phyloP scores from a whole-genome alignment of 805 yeast species.

The Nakazawaea peltata region DNA sequence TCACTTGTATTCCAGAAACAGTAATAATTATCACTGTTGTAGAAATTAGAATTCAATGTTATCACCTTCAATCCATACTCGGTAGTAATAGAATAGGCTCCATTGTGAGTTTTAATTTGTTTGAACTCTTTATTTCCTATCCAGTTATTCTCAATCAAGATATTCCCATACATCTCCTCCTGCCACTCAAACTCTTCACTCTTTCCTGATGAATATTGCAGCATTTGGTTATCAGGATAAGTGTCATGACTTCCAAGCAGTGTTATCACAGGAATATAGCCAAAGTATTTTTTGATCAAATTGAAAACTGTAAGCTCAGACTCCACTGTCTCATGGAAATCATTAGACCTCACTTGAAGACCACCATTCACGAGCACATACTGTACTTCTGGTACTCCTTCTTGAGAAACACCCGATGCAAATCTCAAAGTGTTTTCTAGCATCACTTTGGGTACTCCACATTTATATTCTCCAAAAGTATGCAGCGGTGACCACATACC shows the following conservation, averaged over 20 bases:
- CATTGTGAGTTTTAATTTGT: constrained; percentile 22
- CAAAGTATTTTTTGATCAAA: constrained; percentile 26
- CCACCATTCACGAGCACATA: constrained; percentile 34
- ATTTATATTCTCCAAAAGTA: constrained; percentile 29
- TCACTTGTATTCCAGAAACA: constrained; percentile 21
- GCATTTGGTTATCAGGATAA: constrained; percentile 35
- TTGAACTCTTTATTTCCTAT: constrained; percentile 1
- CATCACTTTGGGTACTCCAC: constrained; percentile 33
- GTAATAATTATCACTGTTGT: constrained; percentile 21
- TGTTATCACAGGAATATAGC: constrained; percentile 27
- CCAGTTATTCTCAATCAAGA: constrained; percentile 6
- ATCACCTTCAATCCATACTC: constrained; percentile 30
- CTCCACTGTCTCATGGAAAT: constrained; percentile 23
- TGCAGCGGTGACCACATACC: constrained; percentile 26
- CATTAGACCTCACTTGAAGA: constrained; percentile 21
- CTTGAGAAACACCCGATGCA: constrained; percentile 13
- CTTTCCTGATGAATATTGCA: constrained; percentile 15
- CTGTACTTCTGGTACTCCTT: constrained; percentile 22
- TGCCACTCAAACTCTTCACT: constrained; percentile 7
- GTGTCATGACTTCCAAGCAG: constrained; percentile 36
- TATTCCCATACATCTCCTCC: constrained; percentile 6
- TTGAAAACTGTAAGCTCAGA: constrained; percentile 25
- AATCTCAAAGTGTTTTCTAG: constrained; percentile 29
- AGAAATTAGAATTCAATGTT: constrained; percentile 34
- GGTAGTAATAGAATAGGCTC: constrained; percentile 30